These are phyloP conservation scores for Exserohilum turcica DNA, from an alignment of 2,329 filamentous ascomycete genomes.

Conservation along the genomic window DNA sequence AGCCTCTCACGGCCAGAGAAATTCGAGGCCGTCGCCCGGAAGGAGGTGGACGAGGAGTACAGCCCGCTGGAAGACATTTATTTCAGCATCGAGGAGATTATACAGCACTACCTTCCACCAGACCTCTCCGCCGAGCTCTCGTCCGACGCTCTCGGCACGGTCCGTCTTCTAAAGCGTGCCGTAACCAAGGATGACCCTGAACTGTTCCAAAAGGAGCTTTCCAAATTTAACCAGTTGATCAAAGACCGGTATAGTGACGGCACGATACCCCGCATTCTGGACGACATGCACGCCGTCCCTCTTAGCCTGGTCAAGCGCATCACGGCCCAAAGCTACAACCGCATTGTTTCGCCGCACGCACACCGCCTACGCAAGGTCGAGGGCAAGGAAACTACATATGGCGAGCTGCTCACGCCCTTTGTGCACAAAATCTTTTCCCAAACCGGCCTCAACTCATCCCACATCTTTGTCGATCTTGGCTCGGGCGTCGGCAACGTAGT, in stretches of 20 bases:
- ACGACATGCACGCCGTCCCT: conserved; percentile 70
- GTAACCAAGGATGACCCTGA: conserved; percentile 67
- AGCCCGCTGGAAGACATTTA: conserved; percentile 74
- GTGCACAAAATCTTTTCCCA: conserved; percentile 80
- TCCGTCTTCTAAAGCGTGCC: conserved; percentile 77
- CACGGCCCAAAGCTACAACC: conserved; percentile 84
- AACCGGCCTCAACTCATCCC: conserved; percentile 76
- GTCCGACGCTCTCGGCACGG: conserved; percentile 74
- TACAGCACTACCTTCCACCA: conserved; percentile 75
- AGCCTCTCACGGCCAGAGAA: conserved; percentile 71
- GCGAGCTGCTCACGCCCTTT: conserved; percentile 86
- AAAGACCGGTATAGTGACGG: conserved; percentile 69
- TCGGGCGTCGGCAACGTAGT: conserved; percentile 97
- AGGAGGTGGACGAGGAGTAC: conserved; percentile 35
- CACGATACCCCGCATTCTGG: conserved; percentile 73
- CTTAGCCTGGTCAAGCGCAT: conserved; percentile 74
- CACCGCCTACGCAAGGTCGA: conserved; percentile 84
- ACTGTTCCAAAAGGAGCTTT: conserved; percentile 74
- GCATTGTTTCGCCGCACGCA: conserved; percentile 87
- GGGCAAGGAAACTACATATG: conserved; percentile 91
- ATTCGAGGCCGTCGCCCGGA: conserved; percentile 38
- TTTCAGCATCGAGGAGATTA: conserved; percentile 66
- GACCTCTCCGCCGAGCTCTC: conserved; percentile 70
- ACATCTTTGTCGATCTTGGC: conserved; percentile 92
- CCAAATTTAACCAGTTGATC: conserved; percentile 77